Evolutionary conservation across 768 basidiomycete species (phyloP), one percentile per base, ranked within the genome.

Genomic region (Cystoderma amianthinum): DNA sequence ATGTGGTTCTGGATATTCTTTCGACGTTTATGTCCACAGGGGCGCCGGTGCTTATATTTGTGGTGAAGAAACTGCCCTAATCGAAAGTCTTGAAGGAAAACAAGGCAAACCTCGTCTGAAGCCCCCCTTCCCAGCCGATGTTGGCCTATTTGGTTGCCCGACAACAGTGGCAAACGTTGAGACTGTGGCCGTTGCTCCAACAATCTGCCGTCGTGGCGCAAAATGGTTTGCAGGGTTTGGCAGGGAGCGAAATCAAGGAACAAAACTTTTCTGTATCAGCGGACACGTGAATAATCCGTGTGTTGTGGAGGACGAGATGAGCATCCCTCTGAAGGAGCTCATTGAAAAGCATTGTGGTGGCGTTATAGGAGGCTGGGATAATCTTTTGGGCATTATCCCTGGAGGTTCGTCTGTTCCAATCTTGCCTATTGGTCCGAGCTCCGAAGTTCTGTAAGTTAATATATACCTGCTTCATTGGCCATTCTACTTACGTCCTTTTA

Each of bases 231-330:
- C 90, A 2, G 63, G 80, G 40, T 97, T 99, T 54, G 95, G 95
- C 13, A 68, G 95, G 32, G 84, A 88, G 58, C 72, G 92, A 49
- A 97, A 99, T 61, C 80, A 89, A 56, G 95, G 94, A 5, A 96
- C 93, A n/a, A 99, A 99, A 67, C 64, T 98, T 12, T 97, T 80
- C 67, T 97, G 95, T 63, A 85, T 99, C 53, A 89, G 85, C 37
- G 95, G 95, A 0, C 95, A 98, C 53, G 95, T 98, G 51, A 97
- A 97, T 67, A 96, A 95, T 62, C 95, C 95, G 1, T 95, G 90
- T 58, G 92, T 96, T 15, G 78, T 99, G 18, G 95, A 99, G 68
- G 95, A 99, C 63, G 95, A 98, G 72, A 99, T 98, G 95, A 89
- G 87, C 48, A 98, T 98, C 37, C 92, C 94, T 6, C 62, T 97